Evolutionary conservation across 31 red algal species (phyloP).

Genomic region (Odonthalia washingtoniensis): DNA sequence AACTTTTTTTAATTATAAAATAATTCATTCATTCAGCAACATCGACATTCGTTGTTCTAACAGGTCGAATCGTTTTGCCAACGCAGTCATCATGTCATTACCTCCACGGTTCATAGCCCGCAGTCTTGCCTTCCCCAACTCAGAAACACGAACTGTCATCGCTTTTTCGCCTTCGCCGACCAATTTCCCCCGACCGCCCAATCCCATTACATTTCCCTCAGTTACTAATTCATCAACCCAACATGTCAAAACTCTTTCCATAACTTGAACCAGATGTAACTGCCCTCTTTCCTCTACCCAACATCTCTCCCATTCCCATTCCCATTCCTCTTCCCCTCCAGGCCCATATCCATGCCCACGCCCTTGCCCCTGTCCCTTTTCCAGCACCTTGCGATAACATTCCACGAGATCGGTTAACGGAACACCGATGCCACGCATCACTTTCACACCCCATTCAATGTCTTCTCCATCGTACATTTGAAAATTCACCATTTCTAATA

Average conservation of each 20-base stretch:
- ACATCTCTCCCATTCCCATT: conserved; percentile 21
- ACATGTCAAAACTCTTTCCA: conserved; percentile 24
- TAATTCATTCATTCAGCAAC: too few species aligned
- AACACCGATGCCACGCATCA: conserved; percentile 50
- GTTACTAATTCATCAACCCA: conserved; percentile 17
- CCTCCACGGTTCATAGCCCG: neutral
- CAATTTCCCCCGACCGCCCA: neutral
- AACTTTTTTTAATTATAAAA: too few species aligned
- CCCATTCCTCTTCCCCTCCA: neutral
- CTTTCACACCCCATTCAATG: conserved; percentile 52
- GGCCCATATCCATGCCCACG: neutral
- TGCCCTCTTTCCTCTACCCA: conserved; percentile 59
- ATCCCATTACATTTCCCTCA: neutral
- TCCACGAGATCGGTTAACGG: conserved; percentile 65
- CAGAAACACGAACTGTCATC: neutral
- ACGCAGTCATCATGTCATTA: too few species aligned
- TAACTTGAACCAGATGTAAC: conserved; percentile 53
- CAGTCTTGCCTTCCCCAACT: neutral
- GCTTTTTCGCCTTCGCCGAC: neutral
- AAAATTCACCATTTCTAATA: conserved; percentile 59
- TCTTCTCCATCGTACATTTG: conserved; percentile 10
- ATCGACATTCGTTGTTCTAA: too few species aligned
- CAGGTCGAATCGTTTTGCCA: too few species aligned
- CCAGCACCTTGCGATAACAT: conserved; percentile 58
- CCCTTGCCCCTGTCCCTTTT: conserved; percentile 41